Evolutionary conservation across 1,284 basidiomycete genomes (phyloP).

Genomic region (Violaceomyces palustris): DNA sequence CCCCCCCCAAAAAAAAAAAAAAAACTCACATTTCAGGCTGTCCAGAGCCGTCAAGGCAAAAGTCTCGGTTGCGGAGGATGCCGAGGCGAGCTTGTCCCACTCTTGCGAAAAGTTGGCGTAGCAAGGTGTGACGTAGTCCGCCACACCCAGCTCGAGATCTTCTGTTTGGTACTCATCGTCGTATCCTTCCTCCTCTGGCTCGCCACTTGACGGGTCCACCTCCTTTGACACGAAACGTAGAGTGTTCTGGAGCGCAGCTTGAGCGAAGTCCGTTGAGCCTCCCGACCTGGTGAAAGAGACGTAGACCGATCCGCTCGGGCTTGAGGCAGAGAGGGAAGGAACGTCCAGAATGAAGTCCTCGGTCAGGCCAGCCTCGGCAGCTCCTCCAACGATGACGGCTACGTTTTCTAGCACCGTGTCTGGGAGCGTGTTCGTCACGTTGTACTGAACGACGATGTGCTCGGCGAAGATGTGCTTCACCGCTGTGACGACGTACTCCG

Average conservation of each 20-base stretch:
- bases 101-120: conserved; percentile 86
- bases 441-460: conserved; percentile 86
- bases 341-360: conserved; percentile 95
- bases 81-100: conserved; percentile 77
- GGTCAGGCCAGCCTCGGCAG: conserved; percentile 67
- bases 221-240: conserved; percentile 97
- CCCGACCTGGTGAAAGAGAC: conserved; percentile 82
- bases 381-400: conserved; percentile 74
- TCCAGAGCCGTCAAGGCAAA: conserved; percentile 90
- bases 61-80: conserved; percentile 69
- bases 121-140: conserved; percentile 86
- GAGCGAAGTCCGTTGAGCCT: conserved; percentile 68
- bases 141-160: conserved; percentile 85
- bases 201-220: conserved; percentile 89
- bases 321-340: conserved; percentile 60
- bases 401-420: conserved; percentile 94
- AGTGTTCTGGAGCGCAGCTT: conserved; percentile 83
- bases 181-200: conserved; percentile 96
- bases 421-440: conserved; percentile 96
- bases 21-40: too few relatives aligned
- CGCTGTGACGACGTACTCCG: conserved; percentile 92
- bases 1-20: conserved; percentile 59
- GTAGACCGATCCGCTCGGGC: conserved; percentile 77
- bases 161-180: conserved; percentile 97
- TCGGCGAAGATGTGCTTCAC: conserved; percentile 97